phyloP scores from a whole-genome alignment of 345 rosid species.

The Carallia pectinifolia region DNA sequence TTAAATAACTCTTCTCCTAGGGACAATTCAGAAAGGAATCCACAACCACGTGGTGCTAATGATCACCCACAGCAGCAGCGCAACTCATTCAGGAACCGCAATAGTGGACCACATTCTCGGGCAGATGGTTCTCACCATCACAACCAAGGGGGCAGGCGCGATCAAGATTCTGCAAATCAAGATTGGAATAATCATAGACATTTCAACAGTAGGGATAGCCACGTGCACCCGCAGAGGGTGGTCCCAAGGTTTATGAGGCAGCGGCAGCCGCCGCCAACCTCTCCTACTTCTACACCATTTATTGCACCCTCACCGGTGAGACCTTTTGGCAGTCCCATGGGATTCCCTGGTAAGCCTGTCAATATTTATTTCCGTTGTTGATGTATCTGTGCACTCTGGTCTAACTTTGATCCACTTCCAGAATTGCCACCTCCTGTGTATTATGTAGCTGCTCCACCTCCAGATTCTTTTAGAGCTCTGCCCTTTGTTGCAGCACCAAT shows the following conservation, averaged over 20 bases:
- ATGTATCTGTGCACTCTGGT: background rate
- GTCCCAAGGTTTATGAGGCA: constrained; percentile 56
- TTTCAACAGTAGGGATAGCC: constrained; percentile 65
- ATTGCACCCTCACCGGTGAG: constrained; percentile 42
- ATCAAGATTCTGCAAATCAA: constrained; percentile 53
- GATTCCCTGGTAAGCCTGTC: constrained; percentile 51
- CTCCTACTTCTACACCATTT: constrained; percentile 39
- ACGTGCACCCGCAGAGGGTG: constrained; percentile 60
- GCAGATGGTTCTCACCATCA: constrained; percentile 67
- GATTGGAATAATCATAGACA: constrained; percentile 52
- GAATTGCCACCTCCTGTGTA: constrained; percentile 51
- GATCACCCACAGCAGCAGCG: constrained; percentile 61
- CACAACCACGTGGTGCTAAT: constrained; percentile 48
- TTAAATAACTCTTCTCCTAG: constrained; percentile 45
- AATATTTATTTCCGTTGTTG: constrained; percentile 13
- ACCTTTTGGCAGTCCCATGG: constrained; percentile 51
- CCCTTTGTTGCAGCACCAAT: constrained; percentile 45
- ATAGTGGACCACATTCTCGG: constrained; percentile 46
- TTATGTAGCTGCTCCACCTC: constrained; percentile 43
- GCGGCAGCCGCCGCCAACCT: constrained; percentile 52
- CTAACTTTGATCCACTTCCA: constrained; percentile 34
- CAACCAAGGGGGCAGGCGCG: constrained; percentile 69
- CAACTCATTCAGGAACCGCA: constrained; percentile 61
- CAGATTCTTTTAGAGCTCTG: constrained; percentile 42
- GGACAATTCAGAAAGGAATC: constrained; percentile 52